Base-by-base conservation (phyloP, 805 yeast genomes). In the Metschnikowia hibisci region DNA sequence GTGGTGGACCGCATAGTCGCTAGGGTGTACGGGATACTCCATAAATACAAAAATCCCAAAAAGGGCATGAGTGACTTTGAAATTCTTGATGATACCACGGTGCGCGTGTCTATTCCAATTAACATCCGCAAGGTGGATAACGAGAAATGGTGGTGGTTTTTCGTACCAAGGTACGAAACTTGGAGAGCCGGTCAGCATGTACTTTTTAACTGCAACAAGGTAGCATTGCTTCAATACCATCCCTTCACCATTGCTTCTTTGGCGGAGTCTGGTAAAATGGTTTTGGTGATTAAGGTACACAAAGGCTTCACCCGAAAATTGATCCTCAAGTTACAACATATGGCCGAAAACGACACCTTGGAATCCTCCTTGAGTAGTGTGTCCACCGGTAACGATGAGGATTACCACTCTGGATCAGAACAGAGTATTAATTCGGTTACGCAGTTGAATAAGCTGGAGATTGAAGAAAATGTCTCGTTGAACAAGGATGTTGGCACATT, bases 111-210 rank as follows among this genome's bases (percentile, higher is more conserved):
- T 1, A 57, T 73, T n/a, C 72, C 74, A 1, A 46, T 66, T n/a
- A 54, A 52, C 3, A 42, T 57, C 3, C 47, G 53, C 12, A 43
- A 52, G 3, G 37, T 42, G 22, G 51, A 53, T 29, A 33, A 47
- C 16, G 38, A 51, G 10, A 51, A 44, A 28, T 67, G 71, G 67
- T 63, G 56, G 46, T 45, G 50, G 41, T 34, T 31, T 4, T 50
- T 62, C 25, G 52, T 66, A 22, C 76, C 76, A 3, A 57, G 61
- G n/a, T 48, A 62, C 15, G 62, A 69, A 15, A 59, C 60, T 13
- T 74, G 80, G 80, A 61, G 61, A 40, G 66, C 78, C 0, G 79
- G 79, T 4, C 77, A 72, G 52, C 76, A 74, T 51, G 62, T 73
- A 10, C 62, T 58, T 30, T 54, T 74, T n/a, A 69, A 62, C 38